A percentile compares a stretch with the other conserved stretches of the same genome.
Conservation (phyloP, 768 basidiomycete genomes). For the Amylocystis lapponica region DNA sequence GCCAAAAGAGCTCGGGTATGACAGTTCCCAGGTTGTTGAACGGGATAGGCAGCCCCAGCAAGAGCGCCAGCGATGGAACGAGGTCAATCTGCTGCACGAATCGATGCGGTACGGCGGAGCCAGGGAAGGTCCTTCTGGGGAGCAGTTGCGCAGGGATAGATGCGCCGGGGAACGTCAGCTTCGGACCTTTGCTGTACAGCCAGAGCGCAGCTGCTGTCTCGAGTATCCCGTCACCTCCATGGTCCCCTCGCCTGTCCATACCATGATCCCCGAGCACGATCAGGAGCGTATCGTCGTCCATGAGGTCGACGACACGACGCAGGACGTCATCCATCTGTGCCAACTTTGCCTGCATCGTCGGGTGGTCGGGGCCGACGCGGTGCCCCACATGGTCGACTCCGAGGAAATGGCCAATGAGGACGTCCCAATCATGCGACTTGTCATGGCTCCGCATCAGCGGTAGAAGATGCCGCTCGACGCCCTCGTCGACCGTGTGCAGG, state of each 20-base stretch:
- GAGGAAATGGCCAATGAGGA: slow-evolving; percentile 88
- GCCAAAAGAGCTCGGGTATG: slow-evolving; percentile 88
- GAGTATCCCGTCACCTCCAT: slow-evolving; percentile 83
- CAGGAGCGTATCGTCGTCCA: slow-evolving; percentile 87
- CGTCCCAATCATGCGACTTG: slow-evolving; percentile 57
- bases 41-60: slow-evolving; percentile 90
- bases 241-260: slow-evolving; percentile 93
- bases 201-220: slow-evolving; percentile 87
- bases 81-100: slow-evolving; percentile 91
- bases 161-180: slow-evolving; percentile 33
- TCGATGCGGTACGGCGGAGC: slow-evolving; percentile 47
- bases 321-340: slow-evolving; percentile 84
- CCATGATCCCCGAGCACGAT: slow-evolving; percentile 95
- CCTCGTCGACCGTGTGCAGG: slow-evolving; percentile 90
- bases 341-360: slow-evolving; percentile 80
- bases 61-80: slow-evolving; percentile 79
- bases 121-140: slow-evolving; percentile 56
- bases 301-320: slow-evolving; percentile 55
- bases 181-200: slow-evolving; percentile 80
- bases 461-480: slow-evolving; percentile 79
- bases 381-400: slow-evolving; percentile 98
- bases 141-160: slow-evolving; percentile 45
- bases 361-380: slow-evolving; percentile 84
- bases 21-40: slow-evolving; percentile 91
- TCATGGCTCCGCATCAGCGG: slow-evolving; percentile 64